phyloP scores from a whole-genome alignment of 257 asterid genomes.

The Capsicum pubescens region DNA sequence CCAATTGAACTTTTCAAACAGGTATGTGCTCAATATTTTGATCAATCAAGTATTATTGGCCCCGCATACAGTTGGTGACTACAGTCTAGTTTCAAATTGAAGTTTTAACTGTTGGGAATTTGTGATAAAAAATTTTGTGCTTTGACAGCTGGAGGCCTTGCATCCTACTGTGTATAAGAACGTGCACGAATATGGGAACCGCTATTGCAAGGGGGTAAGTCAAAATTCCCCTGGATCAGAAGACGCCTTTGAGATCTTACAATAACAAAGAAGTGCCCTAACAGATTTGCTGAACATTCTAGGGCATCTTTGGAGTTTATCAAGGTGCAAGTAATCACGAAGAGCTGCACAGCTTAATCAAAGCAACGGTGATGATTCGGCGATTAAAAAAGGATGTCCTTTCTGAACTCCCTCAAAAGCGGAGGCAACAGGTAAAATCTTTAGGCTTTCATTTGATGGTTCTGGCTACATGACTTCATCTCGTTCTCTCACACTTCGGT shows the following conservation, averaged over 20 bases:
- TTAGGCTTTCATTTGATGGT: background rate
- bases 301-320: conserved; percentile 88
- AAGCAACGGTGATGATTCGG: conserved; percentile 91
- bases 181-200: conserved; percentile 87
- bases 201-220: conserved; percentile 99
- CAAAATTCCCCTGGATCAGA: conserved; percentile 7
- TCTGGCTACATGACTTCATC: conserved; percentile 24
- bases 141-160: conserved; percentile 84
- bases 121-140: conserved; percentile 29
- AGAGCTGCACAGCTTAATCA: conserved; percentile 94
- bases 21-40: conserved; percentile 47
- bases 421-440: conserved; percentile 80
- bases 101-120: background rate
- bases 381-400: conserved; percentile 97
- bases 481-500: conserved; percentile 33
- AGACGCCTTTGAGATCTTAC: background rate
- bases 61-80: background rate
- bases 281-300: conserved; percentile 29
- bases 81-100: background rate
- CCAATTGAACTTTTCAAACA: conserved; percentile 93
- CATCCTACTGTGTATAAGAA: conserved; percentile 82
- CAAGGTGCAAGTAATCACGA: conserved; percentile 99
- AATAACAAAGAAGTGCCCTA: conserved; percentile 13
- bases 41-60: conserved; percentile 33
- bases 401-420: conserved; percentile 85